These are phyloP conservation scores for Talaromyces albobiverticillius DNA, from an alignment of 2,329 filamentous ascomycete genomes.

Conservation along the genomic window DNA sequence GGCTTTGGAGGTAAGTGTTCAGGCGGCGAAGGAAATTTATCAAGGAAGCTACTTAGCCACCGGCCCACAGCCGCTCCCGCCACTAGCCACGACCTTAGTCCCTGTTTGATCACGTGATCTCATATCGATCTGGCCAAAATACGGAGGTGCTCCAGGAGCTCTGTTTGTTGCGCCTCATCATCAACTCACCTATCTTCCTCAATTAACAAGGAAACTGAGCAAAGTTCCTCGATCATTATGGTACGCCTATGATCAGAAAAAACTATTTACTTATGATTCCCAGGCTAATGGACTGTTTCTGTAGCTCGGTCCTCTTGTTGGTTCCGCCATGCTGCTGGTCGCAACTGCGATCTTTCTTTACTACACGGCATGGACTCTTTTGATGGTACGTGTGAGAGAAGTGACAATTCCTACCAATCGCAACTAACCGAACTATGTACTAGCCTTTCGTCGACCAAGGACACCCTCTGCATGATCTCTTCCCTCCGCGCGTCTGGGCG, in stretches of 20 bases:
- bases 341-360: conserved; percentile 76
- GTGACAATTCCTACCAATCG: not conserved
- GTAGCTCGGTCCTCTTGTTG: conserved; percentile 86
- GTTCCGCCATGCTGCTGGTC: conserved; percentile 72
- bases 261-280: not conserved
- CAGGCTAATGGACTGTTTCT: not conserved
- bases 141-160: not conserved
- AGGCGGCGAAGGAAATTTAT: not conserved
- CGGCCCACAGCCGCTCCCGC: not conserved
- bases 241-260: not conserved
- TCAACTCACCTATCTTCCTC: not conserved
- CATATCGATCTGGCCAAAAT: conserved; percentile 10
- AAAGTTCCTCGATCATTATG: not conserved
- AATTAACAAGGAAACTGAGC: not conserved
- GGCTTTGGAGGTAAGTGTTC: not conserved
- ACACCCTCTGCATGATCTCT: conserved; percentile 90
- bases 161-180: not conserved
- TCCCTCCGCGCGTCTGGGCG: conserved; percentile 96
- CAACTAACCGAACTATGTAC: not conserved
- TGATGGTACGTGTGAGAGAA: conserved; percentile 68
- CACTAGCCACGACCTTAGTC: not conserved
- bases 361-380: conserved; percentile 95
- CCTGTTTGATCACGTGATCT: conserved; percentile 15
- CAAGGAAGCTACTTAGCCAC: conserved; percentile 3
- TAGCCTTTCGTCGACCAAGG: conserved; percentile 96